Conservation (phyloP, 2,329 filamentous ascomycete species). For the Colletotrichum sojae region DNA sequence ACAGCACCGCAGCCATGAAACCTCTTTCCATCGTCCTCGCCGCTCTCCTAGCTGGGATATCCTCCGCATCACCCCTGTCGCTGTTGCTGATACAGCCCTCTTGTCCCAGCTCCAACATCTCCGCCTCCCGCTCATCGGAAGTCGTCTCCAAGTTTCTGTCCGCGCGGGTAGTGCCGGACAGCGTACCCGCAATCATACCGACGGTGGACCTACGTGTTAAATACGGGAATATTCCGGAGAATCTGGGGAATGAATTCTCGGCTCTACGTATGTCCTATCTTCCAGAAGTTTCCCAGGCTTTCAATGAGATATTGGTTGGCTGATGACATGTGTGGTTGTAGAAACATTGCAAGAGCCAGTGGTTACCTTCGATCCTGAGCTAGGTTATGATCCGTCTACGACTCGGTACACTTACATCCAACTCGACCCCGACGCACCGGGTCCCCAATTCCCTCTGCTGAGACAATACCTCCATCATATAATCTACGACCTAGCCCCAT, state of each 20-base stretch:
- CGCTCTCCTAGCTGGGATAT: neutral
- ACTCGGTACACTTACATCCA: conserved; percentile 23
- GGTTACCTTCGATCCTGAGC: conserved; percentile 7
- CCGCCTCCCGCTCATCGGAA: neutral
- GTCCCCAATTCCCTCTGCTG: neutral
- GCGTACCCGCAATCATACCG: neutral
- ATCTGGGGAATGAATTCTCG: conserved; percentile 8
- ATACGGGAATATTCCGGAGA: conserved; percentile 15
- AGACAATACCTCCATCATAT: conserved; percentile 1
- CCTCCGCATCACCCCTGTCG: neutral
- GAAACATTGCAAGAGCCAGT: conserved; percentile 4
- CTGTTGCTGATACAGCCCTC: neutral
- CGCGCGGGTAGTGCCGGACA: neutral
- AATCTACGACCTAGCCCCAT: neutral
- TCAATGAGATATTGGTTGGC: neutral
- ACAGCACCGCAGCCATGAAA: neutral
- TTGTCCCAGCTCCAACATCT: neutral
- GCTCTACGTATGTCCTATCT: neutral
- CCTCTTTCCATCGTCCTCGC: neutral
- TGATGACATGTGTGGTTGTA: neutral
- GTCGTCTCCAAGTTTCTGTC: neutral
- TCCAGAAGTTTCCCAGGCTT: neutral
- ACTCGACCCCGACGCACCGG: conserved; percentile 18
- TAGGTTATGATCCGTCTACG: neutral
- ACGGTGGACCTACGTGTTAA: neutral